Evolutionary conservation across 2,329 filamentous ascomycete species (phyloP).

Genomic region (Xylariomycetidae sp.): DNA sequence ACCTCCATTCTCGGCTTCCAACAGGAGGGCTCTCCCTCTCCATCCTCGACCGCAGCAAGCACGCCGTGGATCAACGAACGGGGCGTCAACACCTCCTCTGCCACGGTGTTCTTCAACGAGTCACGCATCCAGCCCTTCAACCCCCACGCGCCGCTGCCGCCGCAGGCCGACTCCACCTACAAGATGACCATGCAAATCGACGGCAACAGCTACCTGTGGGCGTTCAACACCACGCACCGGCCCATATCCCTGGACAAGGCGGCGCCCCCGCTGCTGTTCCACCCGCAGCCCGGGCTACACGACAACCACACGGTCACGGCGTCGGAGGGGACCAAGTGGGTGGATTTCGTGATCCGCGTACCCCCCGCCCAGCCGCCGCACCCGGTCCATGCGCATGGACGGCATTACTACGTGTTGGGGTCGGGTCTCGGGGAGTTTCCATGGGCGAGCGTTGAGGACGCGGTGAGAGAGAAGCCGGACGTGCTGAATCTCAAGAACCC

Average conservation of each 20-base stretch:
- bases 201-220: constrained; percentile 46
- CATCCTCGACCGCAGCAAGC: constrained; percentile 19
- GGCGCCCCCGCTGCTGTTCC: constrained; percentile 39
- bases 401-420: constrained; percentile 53
- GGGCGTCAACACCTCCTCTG: constrained; percentile 34
- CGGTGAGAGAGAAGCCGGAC: constrained; percentile 37
- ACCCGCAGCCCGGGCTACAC: constrained; percentile 28
- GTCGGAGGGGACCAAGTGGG: constrained; percentile 42
- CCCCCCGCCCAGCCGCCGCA: constrained; percentile 40
- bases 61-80: constrained; percentile 43
- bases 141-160: constrained; percentile 31
- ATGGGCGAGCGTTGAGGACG: constrained; percentile 48
- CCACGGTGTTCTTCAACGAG: no score
- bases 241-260: constrained; percentile 29
- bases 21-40: constrained; percentile 20
- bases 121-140: constrained; percentile 45
- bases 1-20: constrained; percentile 40
- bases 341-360: constrained; percentile 39
- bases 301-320: constrained; percentile 41
- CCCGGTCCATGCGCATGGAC: constrained; percentile 59
- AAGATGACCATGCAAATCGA: constrained; percentile 30
- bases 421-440: constrained; percentile 42
- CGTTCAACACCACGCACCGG: constrained; percentile 41
- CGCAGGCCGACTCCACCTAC: constrained; percentile 39
- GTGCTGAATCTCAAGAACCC: constrained; percentile 53